Conservation (phyloP, 495 filamentous ascomycete species). For the Trichocladium antarcticum region DNA sequence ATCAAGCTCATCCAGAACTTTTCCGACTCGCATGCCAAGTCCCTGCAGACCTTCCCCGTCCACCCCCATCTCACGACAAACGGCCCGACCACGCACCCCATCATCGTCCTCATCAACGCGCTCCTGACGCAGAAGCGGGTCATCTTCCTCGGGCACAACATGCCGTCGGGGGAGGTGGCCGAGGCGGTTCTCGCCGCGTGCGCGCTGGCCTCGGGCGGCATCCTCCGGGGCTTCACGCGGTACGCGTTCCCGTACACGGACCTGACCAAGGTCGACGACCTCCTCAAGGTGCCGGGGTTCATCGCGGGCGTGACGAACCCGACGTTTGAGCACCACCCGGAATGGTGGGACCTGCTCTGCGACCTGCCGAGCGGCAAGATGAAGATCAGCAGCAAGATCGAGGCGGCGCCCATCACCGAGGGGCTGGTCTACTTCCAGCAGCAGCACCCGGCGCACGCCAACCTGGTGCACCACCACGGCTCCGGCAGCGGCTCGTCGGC, state of each 20-base stretch:
- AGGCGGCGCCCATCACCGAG: conserved; percentile 64
- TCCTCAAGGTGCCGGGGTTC: conserved; percentile 91
- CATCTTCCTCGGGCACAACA: conserved; percentile 89
- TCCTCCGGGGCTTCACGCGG: conserved; percentile 90
- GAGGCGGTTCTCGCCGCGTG: conserved; percentile 92
- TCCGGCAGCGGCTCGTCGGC: conserved; percentile 26
- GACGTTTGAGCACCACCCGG: conserved; percentile 82
- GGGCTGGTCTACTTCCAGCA: conserved; percentile 78
- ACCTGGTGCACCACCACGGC: conserved; percentile 30
- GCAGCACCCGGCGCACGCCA: conserved; percentile 50
- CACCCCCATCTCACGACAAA: conserved; percentile 91
- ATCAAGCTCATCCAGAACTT: conserved; percentile 96
- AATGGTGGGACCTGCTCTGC: conserved; percentile 98
- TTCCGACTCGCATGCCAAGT: conserved; percentile 62
- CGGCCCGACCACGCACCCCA: conserved; percentile 66
- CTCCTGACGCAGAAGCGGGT: conserved; percentile 94
- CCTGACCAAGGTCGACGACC: conserved; percentile 92
- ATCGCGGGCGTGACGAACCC: conserved; percentile 98
- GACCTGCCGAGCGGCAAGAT: conserved; percentile 86
- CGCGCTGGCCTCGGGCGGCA: conserved; percentile 84
- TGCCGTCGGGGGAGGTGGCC: conserved; percentile 86
- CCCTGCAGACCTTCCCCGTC: conserved; percentile 73
- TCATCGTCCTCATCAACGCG: conserved; percentile 66
- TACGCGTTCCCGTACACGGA: conserved; percentile 98
- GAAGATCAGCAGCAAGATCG: conserved; percentile 79